Percentiles rank a stretch among this genome's conserved stretches.
Conservation (phyloP, 2,329 filamentous ascomycete genomes). For the Xylariaceae sp. region DNA sequence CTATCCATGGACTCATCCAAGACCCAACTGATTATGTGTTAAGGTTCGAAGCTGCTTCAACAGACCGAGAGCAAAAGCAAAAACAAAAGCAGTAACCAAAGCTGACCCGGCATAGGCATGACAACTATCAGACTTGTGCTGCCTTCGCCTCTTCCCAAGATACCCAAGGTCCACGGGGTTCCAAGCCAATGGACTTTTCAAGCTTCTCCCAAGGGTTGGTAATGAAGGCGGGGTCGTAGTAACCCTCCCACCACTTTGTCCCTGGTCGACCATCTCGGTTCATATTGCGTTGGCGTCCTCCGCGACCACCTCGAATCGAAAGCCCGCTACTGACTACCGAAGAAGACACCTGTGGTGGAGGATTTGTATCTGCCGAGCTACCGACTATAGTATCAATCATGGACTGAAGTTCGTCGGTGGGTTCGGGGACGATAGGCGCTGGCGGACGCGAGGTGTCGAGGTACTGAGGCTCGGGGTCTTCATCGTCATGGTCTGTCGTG, state of each 20-base stretch:
- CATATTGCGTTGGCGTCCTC: constrained; percentile 27
- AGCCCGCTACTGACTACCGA: neutral
- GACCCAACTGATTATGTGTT: neutral
- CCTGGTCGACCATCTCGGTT: constrained; percentile 47
- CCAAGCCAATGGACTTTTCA: constrained; percentile 55
- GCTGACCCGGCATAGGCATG: neutral
- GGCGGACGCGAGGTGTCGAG: constrained; percentile 44
- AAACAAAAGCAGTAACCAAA: neutral
- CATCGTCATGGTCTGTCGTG: constrained; percentile 1
- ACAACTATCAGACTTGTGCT: constrained; percentile 13
- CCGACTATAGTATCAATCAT: constrained; percentile 40
- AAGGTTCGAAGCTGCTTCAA: constrained; percentile 1
- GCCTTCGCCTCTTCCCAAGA: constrained; percentile 41
- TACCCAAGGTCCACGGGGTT: constrained; percentile 55
- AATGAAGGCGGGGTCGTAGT: constrained; percentile 73
- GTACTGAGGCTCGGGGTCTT: constrained; percentile 39
- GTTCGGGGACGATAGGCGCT: constrained; percentile 25
- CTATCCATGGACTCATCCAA: constrained; percentile 6
- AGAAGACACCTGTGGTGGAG: constrained; percentile 12
- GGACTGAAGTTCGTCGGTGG: constrained; percentile 32
- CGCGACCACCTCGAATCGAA: constrained; percentile 24
- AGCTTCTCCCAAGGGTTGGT: constrained; percentile 74
- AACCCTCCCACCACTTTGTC: constrained; percentile 67
- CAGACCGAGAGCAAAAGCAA: neutral
- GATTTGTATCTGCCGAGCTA: constrained; percentile 6